These are phyloP conservation scores for Kwoniella shivajii DNA, from an alignment of 1,284 basidiomycete species.

Conservation along the genomic window DNA sequence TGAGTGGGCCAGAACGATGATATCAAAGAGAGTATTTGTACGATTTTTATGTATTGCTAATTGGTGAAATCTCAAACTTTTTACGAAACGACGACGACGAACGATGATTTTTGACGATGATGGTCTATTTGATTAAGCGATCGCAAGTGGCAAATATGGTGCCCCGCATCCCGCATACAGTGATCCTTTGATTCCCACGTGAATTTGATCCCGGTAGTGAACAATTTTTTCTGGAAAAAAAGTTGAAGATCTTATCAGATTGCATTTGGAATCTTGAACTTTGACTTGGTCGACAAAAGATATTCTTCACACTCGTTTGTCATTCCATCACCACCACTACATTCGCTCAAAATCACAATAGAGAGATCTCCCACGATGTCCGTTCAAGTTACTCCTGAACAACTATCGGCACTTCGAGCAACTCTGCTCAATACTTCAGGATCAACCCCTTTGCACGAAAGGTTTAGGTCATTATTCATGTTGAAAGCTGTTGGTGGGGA, in stretches of 20 bases:
- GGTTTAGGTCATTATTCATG: constrained; percentile 92
- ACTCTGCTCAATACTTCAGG: constrained; percentile 76
- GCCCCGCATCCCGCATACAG: too few species aligned
- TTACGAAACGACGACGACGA: too few species aligned
- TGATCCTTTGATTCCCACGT: neutral
- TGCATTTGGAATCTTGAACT: neutral
- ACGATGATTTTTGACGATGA: too few species aligned
- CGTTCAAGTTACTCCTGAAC: constrained; percentile 44
- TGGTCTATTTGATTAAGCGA: too few species aligned
- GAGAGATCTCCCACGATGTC: constrained; percentile 29
- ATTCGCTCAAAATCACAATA: neutral
- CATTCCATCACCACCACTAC: neutral
- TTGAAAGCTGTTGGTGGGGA: constrained; percentile 80
- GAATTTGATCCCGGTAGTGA: neutral
- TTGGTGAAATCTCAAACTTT: too few species aligned
- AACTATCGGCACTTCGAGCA: constrained; percentile 41
- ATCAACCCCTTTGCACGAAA: constrained; percentile 75
- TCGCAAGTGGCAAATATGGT: too few species aligned
- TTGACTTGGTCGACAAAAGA: neutral
- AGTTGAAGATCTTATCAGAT: constrained; percentile 8
- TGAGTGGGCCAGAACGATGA: too few species aligned
- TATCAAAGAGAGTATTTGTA: too few species aligned
- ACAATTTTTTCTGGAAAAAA: neutral
- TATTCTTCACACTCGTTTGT: neutral
- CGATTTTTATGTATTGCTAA: too few species aligned